Conservation (phyloP, 1,139 yeast genomes). For the Suhomyces panamericanus region DNA sequence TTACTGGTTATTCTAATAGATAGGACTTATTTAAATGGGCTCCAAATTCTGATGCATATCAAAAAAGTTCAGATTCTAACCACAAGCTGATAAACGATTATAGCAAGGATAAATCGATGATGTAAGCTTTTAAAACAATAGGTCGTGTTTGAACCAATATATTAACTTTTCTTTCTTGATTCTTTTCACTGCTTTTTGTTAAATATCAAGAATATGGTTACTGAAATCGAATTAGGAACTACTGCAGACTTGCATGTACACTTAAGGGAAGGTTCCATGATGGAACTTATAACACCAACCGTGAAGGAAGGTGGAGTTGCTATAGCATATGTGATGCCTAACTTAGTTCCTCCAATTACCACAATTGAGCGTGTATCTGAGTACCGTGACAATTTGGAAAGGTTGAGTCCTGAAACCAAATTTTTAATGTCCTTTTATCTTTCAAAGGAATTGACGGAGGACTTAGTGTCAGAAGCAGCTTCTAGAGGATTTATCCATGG, state of each 20-base stretch:
- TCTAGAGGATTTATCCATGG: constrained; percentile 69
- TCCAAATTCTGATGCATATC: no score
- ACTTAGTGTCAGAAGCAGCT: constrained; percentile 79
- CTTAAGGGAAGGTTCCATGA: constrained; percentile 89
- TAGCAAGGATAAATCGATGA: no score
- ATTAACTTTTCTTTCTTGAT: no score
- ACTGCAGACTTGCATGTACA: constrained; percentile 98
- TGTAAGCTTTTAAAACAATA: no score
- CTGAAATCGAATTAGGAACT: constrained; percentile 62
- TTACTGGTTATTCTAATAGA: no score
- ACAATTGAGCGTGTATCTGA: constrained; percentile 71
- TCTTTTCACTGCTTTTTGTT: no score
- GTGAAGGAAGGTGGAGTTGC: constrained; percentile 88
- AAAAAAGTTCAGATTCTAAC: no score
- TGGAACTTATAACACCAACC: constrained; percentile 87
- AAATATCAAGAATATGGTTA: not conserved
- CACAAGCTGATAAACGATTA: no score
- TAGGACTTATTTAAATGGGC: no score
- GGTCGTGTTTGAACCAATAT: no score
- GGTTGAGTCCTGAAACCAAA: constrained; percentile 78
- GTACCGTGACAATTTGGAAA: constrained; percentile 65
- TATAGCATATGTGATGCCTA: constrained; percentile 94
- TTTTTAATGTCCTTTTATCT: constrained; percentile 90
- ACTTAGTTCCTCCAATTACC: constrained; percentile 87
- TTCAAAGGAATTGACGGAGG: constrained; percentile 78